phyloP scores from a whole-genome alignment of 164 flowering plant species.

The Vitis riparia region DNA sequence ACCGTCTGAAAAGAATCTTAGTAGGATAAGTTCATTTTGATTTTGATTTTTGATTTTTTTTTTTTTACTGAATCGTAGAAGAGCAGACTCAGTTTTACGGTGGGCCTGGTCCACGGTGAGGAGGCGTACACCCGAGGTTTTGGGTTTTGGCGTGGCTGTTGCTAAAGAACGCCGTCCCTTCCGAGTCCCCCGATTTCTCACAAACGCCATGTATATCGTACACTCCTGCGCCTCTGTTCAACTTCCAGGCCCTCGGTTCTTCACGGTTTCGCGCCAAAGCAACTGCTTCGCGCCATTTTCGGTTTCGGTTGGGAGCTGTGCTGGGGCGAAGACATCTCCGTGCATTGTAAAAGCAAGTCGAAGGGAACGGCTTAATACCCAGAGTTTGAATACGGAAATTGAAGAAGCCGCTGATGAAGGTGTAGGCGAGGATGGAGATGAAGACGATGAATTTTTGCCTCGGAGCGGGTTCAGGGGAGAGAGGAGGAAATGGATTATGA shows the following conservation, averaged over 20 bases:
- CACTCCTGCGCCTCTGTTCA: conserved; percentile 14
- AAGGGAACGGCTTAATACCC: conserved; percentile 1
- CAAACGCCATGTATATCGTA: conserved; percentile 24
- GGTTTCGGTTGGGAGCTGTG: background rate
- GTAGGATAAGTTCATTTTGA: too few species aligned
- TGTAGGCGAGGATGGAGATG: conserved; percentile 24
- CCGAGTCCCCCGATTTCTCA: background rate
- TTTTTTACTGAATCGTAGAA: too few species aligned
- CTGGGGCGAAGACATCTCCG: background rate
- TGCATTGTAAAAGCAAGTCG: conserved; percentile 10
- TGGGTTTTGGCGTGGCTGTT: too few species aligned
- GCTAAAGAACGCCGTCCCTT: too few species aligned
- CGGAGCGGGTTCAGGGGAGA: conserved; percentile 27
- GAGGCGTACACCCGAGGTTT: too few species aligned
- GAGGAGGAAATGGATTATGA: conserved; percentile 64
- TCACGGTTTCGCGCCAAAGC: conserved; percentile 2
- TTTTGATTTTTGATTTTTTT: too few species aligned
- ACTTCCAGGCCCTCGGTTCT: conserved; percentile 3
- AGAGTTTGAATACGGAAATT: conserved; percentile 9
- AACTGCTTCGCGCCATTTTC: conserved; percentile 8
- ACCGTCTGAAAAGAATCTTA: too few species aligned
- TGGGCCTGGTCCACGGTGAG: too few species aligned
- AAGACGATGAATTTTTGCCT: conserved; percentile 15
- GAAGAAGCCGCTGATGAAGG: conserved; percentile 18
- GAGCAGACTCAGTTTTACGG: too few species aligned